A percentile compares a stretch with the other conserved stretches of the same genome.
Evolutionary conservation across 768 basidiomycete species (phyloP).

Genomic region (Lentinula boryana): DNA sequence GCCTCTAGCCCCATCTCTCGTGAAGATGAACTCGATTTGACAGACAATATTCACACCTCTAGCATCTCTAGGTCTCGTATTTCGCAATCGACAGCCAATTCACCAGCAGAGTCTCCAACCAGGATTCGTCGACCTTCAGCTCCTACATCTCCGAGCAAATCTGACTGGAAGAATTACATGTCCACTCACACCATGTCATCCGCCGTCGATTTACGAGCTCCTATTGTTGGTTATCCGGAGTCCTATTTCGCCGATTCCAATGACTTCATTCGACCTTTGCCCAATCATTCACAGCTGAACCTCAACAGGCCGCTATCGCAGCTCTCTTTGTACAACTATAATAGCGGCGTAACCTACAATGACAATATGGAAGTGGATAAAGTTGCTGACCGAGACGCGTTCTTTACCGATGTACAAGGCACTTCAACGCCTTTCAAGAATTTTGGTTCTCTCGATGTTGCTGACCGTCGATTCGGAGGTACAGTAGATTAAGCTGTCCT

Average conservation of each 20-base stretch:
- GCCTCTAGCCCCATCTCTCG: conserved; percentile 23
- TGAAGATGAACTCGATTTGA: conserved; percentile 28
- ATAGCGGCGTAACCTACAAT: conserved; percentile 7
- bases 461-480: background rate
- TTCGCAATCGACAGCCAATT: conserved; percentile 9
- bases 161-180: conserved; percentile 2
- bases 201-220: background rate
- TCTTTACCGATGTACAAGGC: conserved; percentile 5
- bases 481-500: background rate
- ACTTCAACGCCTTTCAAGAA: conserved; percentile 9
- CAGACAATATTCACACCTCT: conserved; percentile 16
- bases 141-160: conserved; percentile 12
- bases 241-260: conserved; percentile 3
- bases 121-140: conserved; percentile 15
- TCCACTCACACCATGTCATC: background rate
- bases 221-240: background rate
- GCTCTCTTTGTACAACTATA: conserved; percentile 17
- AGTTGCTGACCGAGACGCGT: background rate
- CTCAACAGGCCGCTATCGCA: conserved; percentile 18
- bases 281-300: conserved; percentile 12
- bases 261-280: conserved; percentile 6
- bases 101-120: conserved; percentile 9
- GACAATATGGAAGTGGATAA: conserved; percentile 10
- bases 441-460: background rate
- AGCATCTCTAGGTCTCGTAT: conserved; percentile 14